Evolutionary conservation across 2,329 filamentous ascomycete species (phyloP), one percentile per base, ranked within the genome.

Genomic region (Colletotrichum sp.): DNA sequence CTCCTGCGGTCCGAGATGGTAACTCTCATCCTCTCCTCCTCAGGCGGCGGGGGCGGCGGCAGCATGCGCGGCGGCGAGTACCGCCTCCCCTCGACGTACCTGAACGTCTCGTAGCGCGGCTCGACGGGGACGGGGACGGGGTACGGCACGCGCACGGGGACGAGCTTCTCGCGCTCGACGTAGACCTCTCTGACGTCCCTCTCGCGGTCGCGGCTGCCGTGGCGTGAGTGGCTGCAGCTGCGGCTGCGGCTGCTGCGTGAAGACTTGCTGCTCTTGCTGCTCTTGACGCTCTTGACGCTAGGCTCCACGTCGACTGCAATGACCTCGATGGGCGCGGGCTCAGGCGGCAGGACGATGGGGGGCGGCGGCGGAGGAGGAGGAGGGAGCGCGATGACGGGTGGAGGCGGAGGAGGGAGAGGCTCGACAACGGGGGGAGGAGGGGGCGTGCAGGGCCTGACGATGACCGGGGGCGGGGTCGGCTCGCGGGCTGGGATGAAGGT

Each of bases 151-250:
- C 83, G 84, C 9, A 87, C 81, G 43, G 87, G 88, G 18, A 90
- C 83, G 64, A 88, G 78, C 67, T 85, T 84, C 80, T 91, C 90
- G 30, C 89, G 85, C 82, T 91, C 89, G 76, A 91, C 86, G 79
- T 88, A 85, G 66, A 90, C 84, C 80, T 91, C 89, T 61, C 69
- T 39, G 7, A 72, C 21, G 21, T 77, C 70, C 24, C 71, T 48
- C 71, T 76, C 71, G 43, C 71, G 48, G 55, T 71, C 71, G 7
- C 74, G 65, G 65, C 75, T 75, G 21, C 77, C 80, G 70, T 79
- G 79, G 75, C 80, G 80, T 34, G 67, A 71, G 76, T 81, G 82
- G 66, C 80, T 81, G 15, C 81, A 80, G 75, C 59, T 61, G 60
- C n/a, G 60, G 60, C 81, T 82, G 69, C 81, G 80, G 61, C 80